phyloP scores from a whole-genome alignment of 2,329 filamentous ascomycete genomes.

The Aspergillus pseudoviridinutans region DNA sequence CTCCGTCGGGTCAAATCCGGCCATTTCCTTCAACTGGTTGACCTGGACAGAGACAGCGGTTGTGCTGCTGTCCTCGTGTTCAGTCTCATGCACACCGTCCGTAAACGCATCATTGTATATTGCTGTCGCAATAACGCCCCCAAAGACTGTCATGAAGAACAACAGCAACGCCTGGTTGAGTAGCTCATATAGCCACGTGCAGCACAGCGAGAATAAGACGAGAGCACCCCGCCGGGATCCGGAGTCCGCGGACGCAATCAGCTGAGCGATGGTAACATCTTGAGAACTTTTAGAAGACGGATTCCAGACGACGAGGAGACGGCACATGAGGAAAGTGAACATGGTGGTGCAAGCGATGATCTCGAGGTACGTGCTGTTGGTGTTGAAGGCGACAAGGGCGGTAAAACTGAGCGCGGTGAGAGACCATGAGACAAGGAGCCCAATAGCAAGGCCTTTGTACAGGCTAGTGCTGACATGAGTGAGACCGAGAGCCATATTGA shows the following conservation, averaged over 20 bases:
- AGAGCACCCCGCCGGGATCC: slow-evolving; percentile 8
- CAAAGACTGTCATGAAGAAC: slow-evolving; percentile 12
- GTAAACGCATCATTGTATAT: slow-evolving; percentile 7
- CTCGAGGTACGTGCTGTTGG: slow-evolving; percentile 4
- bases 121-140: slow-evolving; percentile 4
- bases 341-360: slow-evolving; percentile 13
- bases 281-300: neutral
- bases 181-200: slow-evolving; percentile 11
- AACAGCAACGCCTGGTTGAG: slow-evolving; percentile 5
- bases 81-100: too few relatives aligned
- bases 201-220: slow-evolving; percentile 3
- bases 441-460: too few relatives aligned
- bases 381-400: slow-evolving; percentile 13
- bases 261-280: slow-evolving; percentile 8
- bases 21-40: slow-evolving; percentile 4
- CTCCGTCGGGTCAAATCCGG: slow-evolving; percentile 3
- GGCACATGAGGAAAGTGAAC: slow-evolving; percentile 15
- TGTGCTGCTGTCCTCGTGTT: neutral
- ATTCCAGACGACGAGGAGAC: slow-evolving; percentile 7
- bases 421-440: slow-evolving; percentile 10
- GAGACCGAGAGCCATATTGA: too few relatives aligned
- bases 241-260: slow-evolving; percentile 8
- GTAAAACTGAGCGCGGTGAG: slow-evolving; percentile 9
- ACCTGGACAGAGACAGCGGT: slow-evolving; percentile 2
- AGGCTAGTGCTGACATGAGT: too few relatives aligned